Percentiles rank a stretch among this genome's conserved stretches.
These are phyloP conservation scores for Phaeophleospora eucalypticola DNA, from an alignment of 2,329 filamentous ascomycete species.

Conservation along the genomic window DNA sequence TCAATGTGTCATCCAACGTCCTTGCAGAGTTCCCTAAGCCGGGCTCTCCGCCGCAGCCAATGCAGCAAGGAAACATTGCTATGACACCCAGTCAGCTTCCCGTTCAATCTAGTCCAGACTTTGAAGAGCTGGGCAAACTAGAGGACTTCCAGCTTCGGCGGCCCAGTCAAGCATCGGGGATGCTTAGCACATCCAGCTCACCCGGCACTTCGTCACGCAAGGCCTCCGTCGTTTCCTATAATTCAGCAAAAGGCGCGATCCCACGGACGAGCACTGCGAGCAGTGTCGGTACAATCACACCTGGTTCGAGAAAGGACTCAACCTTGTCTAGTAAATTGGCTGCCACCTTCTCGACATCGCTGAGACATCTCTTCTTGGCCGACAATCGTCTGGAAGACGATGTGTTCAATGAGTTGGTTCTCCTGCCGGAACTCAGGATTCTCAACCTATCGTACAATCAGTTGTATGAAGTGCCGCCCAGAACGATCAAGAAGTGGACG, in stretches of 20 bases:
- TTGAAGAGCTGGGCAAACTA: slow-evolving; percentile 69
- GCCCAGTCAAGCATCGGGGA: slow-evolving; percentile 76
- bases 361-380: slow-evolving; percentile 80
- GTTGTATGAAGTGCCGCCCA: slow-evolving; percentile 83
- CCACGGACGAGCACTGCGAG: slow-evolving; percentile 82
- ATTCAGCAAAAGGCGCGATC: slow-evolving; percentile 52
- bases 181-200: slow-evolving; percentile 58
- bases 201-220: slow-evolving; percentile 55
- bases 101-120: slow-evolving; percentile 59
- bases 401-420: slow-evolving; percentile 83
- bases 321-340: slow-evolving; percentile 73
- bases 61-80: slow-evolving; percentile 35
- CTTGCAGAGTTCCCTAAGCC: slow-evolving; percentile 88
- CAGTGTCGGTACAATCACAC: slow-evolving; percentile 48
- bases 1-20: slow-evolving; percentile 95
- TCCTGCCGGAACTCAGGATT: slow-evolving; percentile 77
- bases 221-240: slow-evolving; percentile 76
- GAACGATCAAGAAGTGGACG: slow-evolving; percentile 84
- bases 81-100: slow-evolving; percentile 39
- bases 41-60: slow-evolving; percentile 54
- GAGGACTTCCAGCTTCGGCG: slow-evolving; percentile 64
- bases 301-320: slow-evolving; percentile 76
- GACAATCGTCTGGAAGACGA: slow-evolving; percentile 94
- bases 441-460: slow-evolving; percentile 95
- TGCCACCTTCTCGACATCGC: slow-evolving; percentile 81